Percentiles rank a stretch among this genome's conserved stretches.
These are phyloP conservation scores for Arthromyces matolae DNA, from an alignment of 768 basidiomycete species.

Conservation along the genomic window DNA sequence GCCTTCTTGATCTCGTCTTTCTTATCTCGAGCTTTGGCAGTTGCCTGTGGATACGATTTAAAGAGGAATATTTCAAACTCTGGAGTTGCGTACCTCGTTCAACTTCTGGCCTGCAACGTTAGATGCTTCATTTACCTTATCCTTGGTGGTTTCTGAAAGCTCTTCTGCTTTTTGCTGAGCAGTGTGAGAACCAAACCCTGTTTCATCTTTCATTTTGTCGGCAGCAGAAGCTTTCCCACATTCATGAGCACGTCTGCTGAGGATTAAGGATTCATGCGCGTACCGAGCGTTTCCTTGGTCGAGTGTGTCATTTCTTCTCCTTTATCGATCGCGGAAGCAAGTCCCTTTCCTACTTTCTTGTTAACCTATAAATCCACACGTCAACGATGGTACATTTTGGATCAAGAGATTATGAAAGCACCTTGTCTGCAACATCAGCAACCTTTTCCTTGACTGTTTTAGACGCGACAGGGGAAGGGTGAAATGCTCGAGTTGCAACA, in stretches of 20 bases:
- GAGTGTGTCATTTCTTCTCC: slow-evolving; percentile 39
- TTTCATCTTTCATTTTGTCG: slow-evolving; percentile 32
- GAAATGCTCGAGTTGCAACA: slow-evolving; percentile 25
- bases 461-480: slow-evolving; percentile 29
- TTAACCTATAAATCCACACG: slow-evolving; percentile 33
- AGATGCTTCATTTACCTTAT: slow-evolving; percentile 34
- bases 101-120: slow-evolving; percentile 32
- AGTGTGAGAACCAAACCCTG: slow-evolving; percentile 27
- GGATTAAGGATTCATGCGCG: slow-evolving; percentile 7
- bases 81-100: slow-evolving; percentile 29
- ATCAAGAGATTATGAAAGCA: slow-evolving; percentile 14
- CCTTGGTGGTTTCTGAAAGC: slow-evolving; percentile 26
- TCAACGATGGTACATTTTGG: background rate
- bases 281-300: slow-evolving; percentile 41
- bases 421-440: slow-evolving; percentile 40
- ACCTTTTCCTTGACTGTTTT: slow-evolving; percentile 45
- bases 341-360: slow-evolving; percentile 39
- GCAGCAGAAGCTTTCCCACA: slow-evolving; percentile 29
- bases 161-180: slow-evolving; percentile 32
- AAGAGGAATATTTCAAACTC: background rate
- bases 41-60: slow-evolving; percentile 23
- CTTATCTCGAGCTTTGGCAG: slow-evolving; percentile 29
- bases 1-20: slow-evolving; percentile 35
- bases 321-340: slow-evolving; percentile 45
- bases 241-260: no score